These are phyloP conservation scores for Cercospora sp. DNA, from an alignment of 2,329 filamentous ascomycete genomes.

Conservation along the genomic window DNA sequence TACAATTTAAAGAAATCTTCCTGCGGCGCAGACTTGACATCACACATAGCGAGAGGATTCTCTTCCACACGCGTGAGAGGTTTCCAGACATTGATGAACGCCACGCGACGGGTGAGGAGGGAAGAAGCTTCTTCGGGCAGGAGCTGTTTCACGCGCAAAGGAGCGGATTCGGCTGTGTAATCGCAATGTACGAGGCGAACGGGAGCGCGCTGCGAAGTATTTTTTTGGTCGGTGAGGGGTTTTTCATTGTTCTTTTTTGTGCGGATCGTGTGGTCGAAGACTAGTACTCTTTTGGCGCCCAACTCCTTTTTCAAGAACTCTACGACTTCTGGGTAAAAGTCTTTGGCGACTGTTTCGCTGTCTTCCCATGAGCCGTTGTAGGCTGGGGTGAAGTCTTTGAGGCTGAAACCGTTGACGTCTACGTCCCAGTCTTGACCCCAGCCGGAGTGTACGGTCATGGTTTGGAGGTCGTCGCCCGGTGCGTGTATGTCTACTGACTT, in stretches of 20 bases:
- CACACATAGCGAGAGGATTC: slow-evolving; percentile 45
- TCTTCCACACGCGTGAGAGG: slow-evolving; percentile 47
- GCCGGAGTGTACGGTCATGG: slow-evolving; percentile 45
- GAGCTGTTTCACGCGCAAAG: slow-evolving; percentile 47
- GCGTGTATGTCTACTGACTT: slow-evolving; percentile 45
- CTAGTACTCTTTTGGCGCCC: slow-evolving; percentile 47
- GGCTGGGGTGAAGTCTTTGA: slow-evolving; percentile 41
- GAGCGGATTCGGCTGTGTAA: slow-evolving; percentile 49
- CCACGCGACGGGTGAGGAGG: slow-evolving; percentile 48
- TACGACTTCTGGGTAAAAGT: slow-evolving; percentile 52
- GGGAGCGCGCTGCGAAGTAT: slow-evolving; percentile 44
- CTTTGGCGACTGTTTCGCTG: slow-evolving; percentile 43
- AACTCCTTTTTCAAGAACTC: slow-evolving; percentile 48
- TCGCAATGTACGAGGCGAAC: slow-evolving; percentile 56
- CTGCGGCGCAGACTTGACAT: slow-evolving; percentile 39
- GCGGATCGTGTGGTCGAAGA: slow-evolving; percentile 55
- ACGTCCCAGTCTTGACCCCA: slow-evolving; percentile 48
- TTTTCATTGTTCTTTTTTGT: slow-evolving; percentile 39
- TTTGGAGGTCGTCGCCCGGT: slow-evolving; percentile 42
- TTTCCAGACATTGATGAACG: slow-evolving; percentile 56
- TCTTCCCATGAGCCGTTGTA: slow-evolving; percentile 41
- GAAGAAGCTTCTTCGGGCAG: slow-evolving; percentile 46
- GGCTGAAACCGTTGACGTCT: slow-evolving; percentile 50
- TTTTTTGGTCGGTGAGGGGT: slow-evolving; percentile 39
- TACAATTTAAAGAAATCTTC: slow-evolving; percentile 47